phyloP scores from a whole-genome alignment of 257 asterid species.

The Marsdenia floribunda region DNA sequence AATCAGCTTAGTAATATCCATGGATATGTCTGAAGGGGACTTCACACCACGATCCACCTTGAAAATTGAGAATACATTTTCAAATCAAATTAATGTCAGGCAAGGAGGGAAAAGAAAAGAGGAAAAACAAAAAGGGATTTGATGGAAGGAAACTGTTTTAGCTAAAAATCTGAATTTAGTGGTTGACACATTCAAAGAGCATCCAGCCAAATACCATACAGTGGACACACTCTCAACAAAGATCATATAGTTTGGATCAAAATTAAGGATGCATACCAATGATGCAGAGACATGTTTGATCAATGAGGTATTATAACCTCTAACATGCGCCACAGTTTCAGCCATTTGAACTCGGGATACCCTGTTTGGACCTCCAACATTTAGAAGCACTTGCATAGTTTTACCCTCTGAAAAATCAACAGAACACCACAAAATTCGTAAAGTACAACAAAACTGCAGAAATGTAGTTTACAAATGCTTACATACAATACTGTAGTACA shows the following conservation, averaged over 20 bases:
- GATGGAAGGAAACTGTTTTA: not conserved
- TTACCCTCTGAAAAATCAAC: slow-evolving; percentile 43
- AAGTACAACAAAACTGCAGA: not conserved
- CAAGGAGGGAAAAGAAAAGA: not conserved
- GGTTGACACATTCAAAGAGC: not conserved
- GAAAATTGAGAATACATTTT: slow-evolving; percentile 7
- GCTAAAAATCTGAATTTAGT: not conserved
- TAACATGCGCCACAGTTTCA: slow-evolving; percentile 66
- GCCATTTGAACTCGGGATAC: slow-evolving; percentile 97
- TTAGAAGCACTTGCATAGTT: slow-evolving; percentile 56
- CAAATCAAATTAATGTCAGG: slow-evolving; percentile 6
- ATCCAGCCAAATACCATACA: not conserved
- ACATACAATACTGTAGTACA: not conserved
- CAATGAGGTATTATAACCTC: slow-evolving; percentile 60
- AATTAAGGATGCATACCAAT: slow-evolving; percentile 39
- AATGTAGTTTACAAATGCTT: not conserved
- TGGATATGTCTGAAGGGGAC: slow-evolving; percentile 88
- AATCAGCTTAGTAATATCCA: slow-evolving; percentile 67
- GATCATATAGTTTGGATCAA: not conserved
- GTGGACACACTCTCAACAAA: too few relatives aligned
- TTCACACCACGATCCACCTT: slow-evolving; percentile 92
- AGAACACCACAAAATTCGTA: not conserved
- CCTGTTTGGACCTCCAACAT: slow-evolving; percentile 86
- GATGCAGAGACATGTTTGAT: slow-evolving; percentile 79
- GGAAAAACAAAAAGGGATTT: not conserved